Base-by-base conservation (phyloP, 2,329 filamentous ascomycete genomes). In the Neodidymelliopsis sp. region DNA sequence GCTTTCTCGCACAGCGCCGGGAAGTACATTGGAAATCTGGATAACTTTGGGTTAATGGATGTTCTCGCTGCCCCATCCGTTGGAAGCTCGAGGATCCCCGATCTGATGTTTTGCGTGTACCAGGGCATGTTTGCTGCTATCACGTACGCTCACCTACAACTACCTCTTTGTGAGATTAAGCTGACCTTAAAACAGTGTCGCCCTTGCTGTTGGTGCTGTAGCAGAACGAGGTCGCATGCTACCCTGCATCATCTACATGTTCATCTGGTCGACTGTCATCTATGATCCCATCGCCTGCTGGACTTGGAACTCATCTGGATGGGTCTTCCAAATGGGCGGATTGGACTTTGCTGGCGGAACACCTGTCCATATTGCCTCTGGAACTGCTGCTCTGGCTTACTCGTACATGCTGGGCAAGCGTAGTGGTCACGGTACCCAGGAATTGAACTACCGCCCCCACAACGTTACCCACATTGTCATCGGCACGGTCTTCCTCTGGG, bases 241-340 rank as follows among this genome's bases (percentile, higher is more conserved):
- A 5, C 91, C 91, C 10, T 91, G 88, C 70, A 84, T 96, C 59
- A 80, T 96, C 66, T 96, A 96, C 80, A 94, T 95, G 87, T 93
- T 96, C 67, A 78, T 96, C 71, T 96, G 91, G 91, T 82, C 88
- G 1, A 96, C 91, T 4, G 69, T 96, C 50, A 88, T 96, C 69
- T 96, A 96, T 74, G 91, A 96, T 64, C 89, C 91, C 2, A 91
- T 96, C 68, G 91, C 91, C 34, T 96, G 91, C 81, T 96, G 91
- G 91, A 95, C 90, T 7, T 96, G 91, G 91, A 96, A 96, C 70
- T 74, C 88, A 1, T 77, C 78, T 23, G 91, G 91, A 16, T 96
- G 91, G 91, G 85, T 87, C 10, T 88, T 82, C 74, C 80, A 83
- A 58, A 82, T 95, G 75, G 91, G 91, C 35, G 90, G 89, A 20